Evolutionary conservation across 2,329 filamentous ascomycete genomes (phyloP).

Genomic region (Fusarium miscanthi): DNA sequence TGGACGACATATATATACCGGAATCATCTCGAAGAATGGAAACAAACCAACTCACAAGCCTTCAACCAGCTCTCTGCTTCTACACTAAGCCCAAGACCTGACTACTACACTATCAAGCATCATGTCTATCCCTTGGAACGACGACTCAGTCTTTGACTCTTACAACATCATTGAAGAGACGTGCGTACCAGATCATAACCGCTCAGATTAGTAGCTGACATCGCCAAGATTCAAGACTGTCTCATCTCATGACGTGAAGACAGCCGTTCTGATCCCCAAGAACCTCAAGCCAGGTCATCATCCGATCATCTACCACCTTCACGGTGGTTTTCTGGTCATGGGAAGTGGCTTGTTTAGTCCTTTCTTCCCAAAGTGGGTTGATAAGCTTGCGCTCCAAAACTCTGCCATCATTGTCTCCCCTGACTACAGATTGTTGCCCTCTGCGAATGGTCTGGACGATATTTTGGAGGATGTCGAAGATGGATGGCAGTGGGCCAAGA

Average conservation of each 20-base stretch:
- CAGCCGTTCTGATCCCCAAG: conserved; percentile 44
- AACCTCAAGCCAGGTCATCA: conserved; percentile 33
- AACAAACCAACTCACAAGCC: background rate
- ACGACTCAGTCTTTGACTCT: conserved; percentile 35
- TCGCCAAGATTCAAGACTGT: conserved; percentile 34
- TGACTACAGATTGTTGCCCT: conserved; percentile 42
- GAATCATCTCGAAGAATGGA: background rate
- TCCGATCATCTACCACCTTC: conserved; percentile 41
- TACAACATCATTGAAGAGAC: conserved; percentile 33
- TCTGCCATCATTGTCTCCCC: conserved; percentile 43
- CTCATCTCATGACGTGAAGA: conserved; percentile 31
- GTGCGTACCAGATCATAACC: background rate
- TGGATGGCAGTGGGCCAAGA: conserved; percentile 43
- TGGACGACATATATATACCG: background rate
- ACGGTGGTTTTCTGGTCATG: conserved; percentile 44
- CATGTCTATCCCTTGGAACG: conserved; percentile 34
- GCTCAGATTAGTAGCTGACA: background rate
- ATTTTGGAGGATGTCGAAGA: conserved; percentile 44
- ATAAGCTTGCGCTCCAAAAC: conserved; percentile 39
- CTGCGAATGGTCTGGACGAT: conserved; percentile 41
- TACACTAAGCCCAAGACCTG: too few species aligned
- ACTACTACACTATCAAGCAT: background rate
- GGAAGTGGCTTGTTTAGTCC: conserved; percentile 35
- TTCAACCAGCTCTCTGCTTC: background rate
- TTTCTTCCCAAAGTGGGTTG: conserved; percentile 42